These are phyloP conservation scores for Effrenium voratum DNA, from an alignment of 73 alveolate genomes.

Conservation along the genomic window DNA sequence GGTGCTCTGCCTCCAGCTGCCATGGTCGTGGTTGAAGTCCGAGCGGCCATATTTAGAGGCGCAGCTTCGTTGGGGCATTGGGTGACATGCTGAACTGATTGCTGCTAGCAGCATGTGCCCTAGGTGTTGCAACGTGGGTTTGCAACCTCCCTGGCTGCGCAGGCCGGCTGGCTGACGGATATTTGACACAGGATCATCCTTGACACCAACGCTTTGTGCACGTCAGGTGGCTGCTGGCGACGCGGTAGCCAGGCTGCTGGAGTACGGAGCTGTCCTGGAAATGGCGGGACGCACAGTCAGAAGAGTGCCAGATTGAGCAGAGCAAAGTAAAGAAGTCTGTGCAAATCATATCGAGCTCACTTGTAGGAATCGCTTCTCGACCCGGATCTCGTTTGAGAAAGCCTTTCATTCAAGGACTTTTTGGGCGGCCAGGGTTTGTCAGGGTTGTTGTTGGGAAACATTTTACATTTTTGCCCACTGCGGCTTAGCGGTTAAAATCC, in stretches of 20 bases:
- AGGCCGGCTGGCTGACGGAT: no score
- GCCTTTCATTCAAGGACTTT: no score
- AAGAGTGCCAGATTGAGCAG: not conserved
- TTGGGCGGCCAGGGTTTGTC: no score
- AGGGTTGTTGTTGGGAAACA: no score
- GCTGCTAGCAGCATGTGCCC: not conserved
- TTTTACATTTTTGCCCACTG: no score
- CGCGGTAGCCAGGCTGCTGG: conserved; percentile 61
- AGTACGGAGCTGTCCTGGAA: conserved; percentile 64
- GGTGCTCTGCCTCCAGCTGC: conserved; percentile 37
- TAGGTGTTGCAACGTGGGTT: conserved; percentile 36
- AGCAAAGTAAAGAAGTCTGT: no score
- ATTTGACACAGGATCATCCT: no score
- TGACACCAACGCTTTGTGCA: no score
- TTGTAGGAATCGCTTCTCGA: no score
- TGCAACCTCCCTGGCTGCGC: conserved; percentile 55
- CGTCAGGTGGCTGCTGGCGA: conserved; percentile 66
- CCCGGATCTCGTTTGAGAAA: no score
- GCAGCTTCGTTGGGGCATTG: not conserved
- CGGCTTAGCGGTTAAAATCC: no score
- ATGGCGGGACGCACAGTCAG: not conserved
- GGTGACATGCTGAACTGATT: not conserved
- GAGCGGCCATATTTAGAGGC: conserved; percentile 33
- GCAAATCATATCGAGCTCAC: no score
- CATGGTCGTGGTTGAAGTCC: conserved; percentile 22